phyloP scores from a whole-genome alignment of 2,329 filamentous ascomycete genomes.

The Epichloe gansuensis region DNA sequence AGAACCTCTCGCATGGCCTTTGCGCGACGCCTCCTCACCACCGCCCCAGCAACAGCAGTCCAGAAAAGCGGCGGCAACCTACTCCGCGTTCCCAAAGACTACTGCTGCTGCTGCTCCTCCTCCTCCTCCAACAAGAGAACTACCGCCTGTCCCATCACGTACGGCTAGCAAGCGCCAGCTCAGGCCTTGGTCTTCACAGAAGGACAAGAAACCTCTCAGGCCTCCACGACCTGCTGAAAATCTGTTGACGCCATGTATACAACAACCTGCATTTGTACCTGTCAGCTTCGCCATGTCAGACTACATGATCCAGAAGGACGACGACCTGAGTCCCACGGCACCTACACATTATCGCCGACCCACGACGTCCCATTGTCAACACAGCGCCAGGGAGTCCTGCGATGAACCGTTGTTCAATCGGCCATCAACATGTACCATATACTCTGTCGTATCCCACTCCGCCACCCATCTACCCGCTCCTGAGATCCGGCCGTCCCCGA shows the following conservation, averaged over 20 bases:
- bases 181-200: background rate
- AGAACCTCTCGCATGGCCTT: slow-evolving; percentile 15
- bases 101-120: background rate
- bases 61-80: slow-evolving; percentile 19
- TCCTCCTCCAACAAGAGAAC: slow-evolving; percentile 1
- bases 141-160: background rate
- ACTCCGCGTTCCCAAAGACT: slow-evolving; percentile 31
- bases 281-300: slow-evolving; percentile 1
- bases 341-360: slow-evolving; percentile 7
- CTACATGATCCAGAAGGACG: background rate
- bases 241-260: slow-evolving; percentile 13
- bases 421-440: slow-evolving; percentile 8
- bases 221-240: slow-evolving; percentile 18
- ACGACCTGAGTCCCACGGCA: slow-evolving; percentile 4
- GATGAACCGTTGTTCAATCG: background rate
- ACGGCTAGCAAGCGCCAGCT: background rate
- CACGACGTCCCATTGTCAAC: background rate
- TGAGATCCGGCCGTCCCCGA: slow-evolving; percentile 7
- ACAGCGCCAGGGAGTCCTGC: background rate
- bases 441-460: slow-evolving; percentile 14
- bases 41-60: background rate
- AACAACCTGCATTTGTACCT: slow-evolving; percentile 4
- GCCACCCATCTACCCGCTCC: slow-evolving; percentile 12
- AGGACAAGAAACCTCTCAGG: slow-evolving; percentile 13
- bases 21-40: slow-evolving; percentile 12